Conservation (phyloP, 2,329 filamentous ascomycete genomes). For the Diaporthe sp. region DNA sequence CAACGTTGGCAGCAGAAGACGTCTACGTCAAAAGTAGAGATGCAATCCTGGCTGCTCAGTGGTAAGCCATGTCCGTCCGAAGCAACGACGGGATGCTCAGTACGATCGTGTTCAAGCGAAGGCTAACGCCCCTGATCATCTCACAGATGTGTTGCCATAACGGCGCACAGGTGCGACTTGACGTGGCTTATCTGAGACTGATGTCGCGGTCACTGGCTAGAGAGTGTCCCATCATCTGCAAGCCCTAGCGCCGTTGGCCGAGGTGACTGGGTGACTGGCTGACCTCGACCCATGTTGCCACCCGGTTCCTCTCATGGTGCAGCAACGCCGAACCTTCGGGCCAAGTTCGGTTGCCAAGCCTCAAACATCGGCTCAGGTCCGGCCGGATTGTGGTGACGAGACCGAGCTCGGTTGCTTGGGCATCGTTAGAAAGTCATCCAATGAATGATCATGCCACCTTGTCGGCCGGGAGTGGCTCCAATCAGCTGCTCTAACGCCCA, state of each 20-base stretch:
- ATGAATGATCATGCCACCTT: conserved; percentile 2
- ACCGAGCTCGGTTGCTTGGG: conserved; percentile 15
- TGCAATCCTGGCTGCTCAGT: not conserved
- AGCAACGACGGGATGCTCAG: not conserved
- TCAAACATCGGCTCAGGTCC: conserved; percentile 26
- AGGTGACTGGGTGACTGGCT: conserved; percentile 9
- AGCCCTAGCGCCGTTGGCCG: not conserved
- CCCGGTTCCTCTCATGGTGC: conserved; percentile 8
- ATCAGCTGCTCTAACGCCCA: not conserved
- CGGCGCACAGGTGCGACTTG: not conserved
- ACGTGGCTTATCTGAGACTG: conserved; percentile 20
- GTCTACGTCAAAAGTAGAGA: not conserved
- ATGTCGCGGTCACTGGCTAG: not conserved
- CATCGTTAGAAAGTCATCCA: conserved; percentile 7
- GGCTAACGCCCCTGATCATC: not conserved
- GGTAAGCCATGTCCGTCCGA: conserved; percentile 4
- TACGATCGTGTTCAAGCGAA: too few relatives aligned
- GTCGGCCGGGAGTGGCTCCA: not conserved
- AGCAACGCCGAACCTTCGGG: conserved; percentile 21
- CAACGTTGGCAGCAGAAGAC: not conserved
- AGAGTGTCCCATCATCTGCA: not conserved
- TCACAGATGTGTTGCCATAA: not conserved
- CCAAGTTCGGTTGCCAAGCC: conserved; percentile 32
- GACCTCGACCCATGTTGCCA: conserved; percentile 4
- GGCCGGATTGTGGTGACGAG: conserved; percentile 12